Conservation (phyloP, 441 rosid species). For the Jatropha multifida region DNA sequence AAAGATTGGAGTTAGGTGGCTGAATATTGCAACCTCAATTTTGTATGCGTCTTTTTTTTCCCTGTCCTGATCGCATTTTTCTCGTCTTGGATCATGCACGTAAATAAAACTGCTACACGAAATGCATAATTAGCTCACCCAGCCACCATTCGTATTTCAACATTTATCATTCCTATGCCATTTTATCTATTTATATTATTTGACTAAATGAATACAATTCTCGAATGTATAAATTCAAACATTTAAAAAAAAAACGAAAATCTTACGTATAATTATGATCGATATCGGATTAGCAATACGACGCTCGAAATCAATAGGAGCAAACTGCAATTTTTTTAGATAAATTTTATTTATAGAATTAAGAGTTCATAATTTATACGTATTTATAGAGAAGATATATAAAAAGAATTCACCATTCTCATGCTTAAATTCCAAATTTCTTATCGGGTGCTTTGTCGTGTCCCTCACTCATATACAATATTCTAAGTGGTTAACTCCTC, state of each 20-base stretch:
- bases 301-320: too few species aligned
- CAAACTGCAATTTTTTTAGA: too few species aligned
- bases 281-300: too few species aligned
- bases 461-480: background rate
- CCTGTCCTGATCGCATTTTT: background rate
- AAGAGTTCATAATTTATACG: too few species aligned
- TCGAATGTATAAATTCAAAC: too few species aligned
- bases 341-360: too few species aligned
- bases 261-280: too few species aligned
- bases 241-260: too few species aligned
- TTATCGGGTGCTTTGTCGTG: background rate
- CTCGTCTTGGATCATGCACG: slow-evolving; percentile 13
- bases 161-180: slow-evolving; percentile 6
- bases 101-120: background rate
- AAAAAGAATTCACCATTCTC: background rate
- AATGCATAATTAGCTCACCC: too few species aligned
- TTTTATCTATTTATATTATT: too few species aligned
- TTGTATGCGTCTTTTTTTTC: background rate
- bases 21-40: slow-evolving; percentile 5
- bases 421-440: background rate
- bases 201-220: too few species aligned
- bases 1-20: slow-evolving; percentile 21
- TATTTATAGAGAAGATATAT: background rate
- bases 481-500: background rate
- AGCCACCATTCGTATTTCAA: background rate